Base-by-base conservation (phyloP, 1,139 yeast genomes). In the Kurtzmaniella quercitrusa region DNA sequence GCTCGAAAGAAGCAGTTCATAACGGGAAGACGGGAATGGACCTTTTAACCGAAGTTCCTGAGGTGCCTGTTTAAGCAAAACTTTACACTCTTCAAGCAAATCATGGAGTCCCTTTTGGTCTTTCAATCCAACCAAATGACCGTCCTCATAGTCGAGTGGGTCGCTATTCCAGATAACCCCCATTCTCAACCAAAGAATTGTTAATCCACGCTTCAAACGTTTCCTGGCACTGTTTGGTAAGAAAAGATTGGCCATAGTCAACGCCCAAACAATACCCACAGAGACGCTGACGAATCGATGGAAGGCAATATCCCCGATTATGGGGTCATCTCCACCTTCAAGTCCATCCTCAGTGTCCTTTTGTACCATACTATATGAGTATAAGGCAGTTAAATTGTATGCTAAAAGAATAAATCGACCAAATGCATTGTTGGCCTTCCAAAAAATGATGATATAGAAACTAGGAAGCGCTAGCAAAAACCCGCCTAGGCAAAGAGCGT, bases 151-250 rank as follows among this genome's bases (percentile, higher is more conserved):
- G 36, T 68, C 75, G 45, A 72, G 57, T 3, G 76, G 76, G 47
- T 64, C 67, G 50, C 82, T 68, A 51, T 82, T 83, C 95, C 95
- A 87, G n/a, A 82, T 74, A 22, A 87, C 72, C 0, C 95, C 96
- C 71, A 88, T 71, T 42, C 89, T 66, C 37, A 88, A 64, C 95
- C 95, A 88, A 22, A 86, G 66, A 1, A 82, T 65, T 0, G 88
- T 76, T 21, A 87, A 59, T 0, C 88, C 88, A 28, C 71, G 70
- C 48, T 85, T 80, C 44, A 87, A 65, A 42, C 89, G 66, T 11
- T 80, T 67, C 39, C 95, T 67, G 0, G 95, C 95, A 55, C 88
- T 80, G 54, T 81, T 82, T 5, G 95, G 95, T 45, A 86, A 70
- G 43, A 88, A 74, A 1, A 78, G 66, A 22, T 82, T 65, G 0